Evolutionary conservation across 2,329 filamentous ascomycete species (phyloP).

Genomic region (Aspergillus amoenus): DNA sequence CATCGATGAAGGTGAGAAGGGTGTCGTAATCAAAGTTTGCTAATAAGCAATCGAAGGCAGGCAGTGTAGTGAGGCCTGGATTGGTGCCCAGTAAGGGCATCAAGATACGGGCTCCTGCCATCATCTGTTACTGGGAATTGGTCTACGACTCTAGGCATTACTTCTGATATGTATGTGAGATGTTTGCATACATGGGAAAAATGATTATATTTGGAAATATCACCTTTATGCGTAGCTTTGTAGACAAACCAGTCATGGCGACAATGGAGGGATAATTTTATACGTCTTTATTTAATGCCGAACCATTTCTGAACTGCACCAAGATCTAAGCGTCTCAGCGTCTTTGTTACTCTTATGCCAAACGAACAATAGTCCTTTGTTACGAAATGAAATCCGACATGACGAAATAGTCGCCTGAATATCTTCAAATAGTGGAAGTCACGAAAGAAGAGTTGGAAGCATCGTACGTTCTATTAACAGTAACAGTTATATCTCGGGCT

Average conservation of each 20-base stretch:
- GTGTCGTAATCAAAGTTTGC: not conserved
- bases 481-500: not conserved
- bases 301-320: not conserved
- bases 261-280: not conserved
- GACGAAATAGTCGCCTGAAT: no score
- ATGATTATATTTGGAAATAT: not conserved
- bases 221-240: not conserved
- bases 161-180: not conserved
- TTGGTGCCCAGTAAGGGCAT: not conserved
- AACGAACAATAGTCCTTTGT: not conserved
- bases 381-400: not conserved
- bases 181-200: not conserved
- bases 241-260: not conserved
- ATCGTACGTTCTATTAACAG: not conserved
- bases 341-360: not conserved
- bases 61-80: not conserved
- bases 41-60: not conserved
- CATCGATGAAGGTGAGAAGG: not conserved
- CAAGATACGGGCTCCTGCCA: not conserved
- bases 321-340: not conserved
- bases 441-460: no score
- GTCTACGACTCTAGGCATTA: not conserved
- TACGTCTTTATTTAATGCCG: not conserved
- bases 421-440: no score
- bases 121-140: not conserved